Base-by-base conservation (phyloP, 148 eudicot species). In the Suaeda aralocaspica region DNA sequence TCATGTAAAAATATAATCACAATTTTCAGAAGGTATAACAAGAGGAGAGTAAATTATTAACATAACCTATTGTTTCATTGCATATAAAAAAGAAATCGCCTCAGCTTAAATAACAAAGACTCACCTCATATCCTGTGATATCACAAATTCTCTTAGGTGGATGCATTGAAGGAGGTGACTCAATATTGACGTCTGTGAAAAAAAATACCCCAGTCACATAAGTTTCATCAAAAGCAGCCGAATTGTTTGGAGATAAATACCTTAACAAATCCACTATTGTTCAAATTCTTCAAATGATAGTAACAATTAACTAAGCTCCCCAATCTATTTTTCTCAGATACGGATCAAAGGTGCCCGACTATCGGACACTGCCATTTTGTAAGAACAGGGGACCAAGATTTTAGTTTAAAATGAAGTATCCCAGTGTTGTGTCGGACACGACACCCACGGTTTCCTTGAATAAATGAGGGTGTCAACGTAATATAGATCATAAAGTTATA, bases 151-250 rank as follows among this genome's bases (percentile, higher is more conserved):
- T 79, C 84, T 83, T 93, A 66, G 88, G 83, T 29, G 98, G 98
- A 78, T 79, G 98, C 92, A 93, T 88, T 6, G 98, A 87, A 31
- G 98, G 97, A 30, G 97, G 98, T 58, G 98, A 59, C 73, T 88
- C 96, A 64, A 93, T 93, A 80, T 88, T 91, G 36, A 89, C 88
- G 81, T 91, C 98, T 93, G 92, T 74, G 69, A 52, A 50, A 36
- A 69, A 29, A 19, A 72, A 74, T 39, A 78, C 24, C 55, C 68
- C n/a, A n/a, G n/a, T n/a, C n/a, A n/a, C n/a, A n/a, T n/a, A n/a
- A n/a, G n/a, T n/a, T n/a, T n/a, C 26, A 69, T 39, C 28, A 61
- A 61, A 51, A 12, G 24, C 60, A 71, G 21, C n/a, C 15, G 39
- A 68, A 67, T 33, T 51, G 34, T 63, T 75, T 29, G 25, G 60